phyloP scores from a whole-genome alignment of 176 grass and related monocot genomes.

The Eleusine indica region DNA sequence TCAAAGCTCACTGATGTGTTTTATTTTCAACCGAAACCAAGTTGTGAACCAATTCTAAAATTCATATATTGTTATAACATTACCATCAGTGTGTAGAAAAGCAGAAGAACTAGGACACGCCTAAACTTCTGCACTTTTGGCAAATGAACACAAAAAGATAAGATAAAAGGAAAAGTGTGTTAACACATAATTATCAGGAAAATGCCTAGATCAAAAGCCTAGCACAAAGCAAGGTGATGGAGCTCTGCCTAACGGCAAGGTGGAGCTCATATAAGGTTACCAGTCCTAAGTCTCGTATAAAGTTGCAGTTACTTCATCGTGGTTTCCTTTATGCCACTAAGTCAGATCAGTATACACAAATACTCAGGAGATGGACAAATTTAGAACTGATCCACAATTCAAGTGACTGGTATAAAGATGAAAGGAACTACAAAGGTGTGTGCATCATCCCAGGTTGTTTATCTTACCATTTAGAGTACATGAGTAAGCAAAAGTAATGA shows the following conservation, averaged over 20 bases:
- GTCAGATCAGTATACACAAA: not conserved
- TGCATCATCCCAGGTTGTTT: not conserved
- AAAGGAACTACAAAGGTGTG: not conserved
- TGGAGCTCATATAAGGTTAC: not conserved
- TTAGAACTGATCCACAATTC: not conserved
- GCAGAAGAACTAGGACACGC: not conserved
- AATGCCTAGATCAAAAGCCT: not conserved
- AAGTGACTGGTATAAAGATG: not conserved
- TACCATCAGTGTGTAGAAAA: not conserved
- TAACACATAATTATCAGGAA: not conserved
- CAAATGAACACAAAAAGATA: not conserved
- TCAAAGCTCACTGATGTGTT: not conserved
- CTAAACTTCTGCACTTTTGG: not conserved
- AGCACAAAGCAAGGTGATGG: not conserved
- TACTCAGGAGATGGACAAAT: not conserved
- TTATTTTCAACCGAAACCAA: not conserved
- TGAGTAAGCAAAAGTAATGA: slow-evolving; percentile 21
- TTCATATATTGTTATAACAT: not conserved
- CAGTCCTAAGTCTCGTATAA: not conserved
- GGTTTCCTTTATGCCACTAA: not conserved
- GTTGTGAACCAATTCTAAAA: not conserved
- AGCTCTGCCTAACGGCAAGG: too few species aligned
- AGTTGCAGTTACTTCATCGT: not conserved
- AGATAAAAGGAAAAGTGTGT: not conserved
- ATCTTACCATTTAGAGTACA: not conserved